Evolutionary conservation across 176 grass and related monocot species (phyloP), one percentile per base, ranked within the genome.

Genomic region (Metroxylon sagu): DNA sequence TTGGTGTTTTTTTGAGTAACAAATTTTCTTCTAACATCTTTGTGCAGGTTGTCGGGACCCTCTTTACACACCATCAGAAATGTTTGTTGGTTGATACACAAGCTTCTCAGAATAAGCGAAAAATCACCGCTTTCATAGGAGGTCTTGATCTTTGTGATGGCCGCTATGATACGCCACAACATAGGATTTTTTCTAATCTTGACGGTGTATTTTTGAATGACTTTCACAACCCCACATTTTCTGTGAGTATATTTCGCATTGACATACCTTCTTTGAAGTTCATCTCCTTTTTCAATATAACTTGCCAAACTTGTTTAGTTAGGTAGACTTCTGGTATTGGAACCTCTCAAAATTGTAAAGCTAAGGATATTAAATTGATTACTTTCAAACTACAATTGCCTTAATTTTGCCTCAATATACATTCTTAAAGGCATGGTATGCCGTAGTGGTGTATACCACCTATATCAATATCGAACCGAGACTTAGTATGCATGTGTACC

Each of bases 1-100:
- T n/a, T n/a, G n/a, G n/a, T n/a, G n/a, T n/a, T n/a, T n/a, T n/a
- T 15, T 71, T 49, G 61, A 43, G 56, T 71, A 50, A 71, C 59
- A 25, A 49, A 73, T 43, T 78, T 70, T 59, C 60, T 30, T 67
- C 59, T 52, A 69, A 49, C 8, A 43, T 43, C 31, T 35, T 35
- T 43, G 35, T 85, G 67, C 57, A 59, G 57, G 57, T 59, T 26
- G 57, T 59, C 2, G 57, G 57, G 14, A 59, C 57, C 25, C 25
- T 59, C 16, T 59, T 59, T 28, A 59, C 57, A 17, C 57, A 59
- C 57, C 57, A 59, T 28, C 57, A 59, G 26, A 59, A 59, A 28
- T 59, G 57, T 59, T 12, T 59, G 16, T 26, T 59, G 23, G 57
- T 59, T 26, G 57, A 59, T 28, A 59, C 57, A 59, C 57, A 59